A percentile compares a stretch with the other conserved stretches of the same genome.
These are phyloP conservation scores for Dovyalis caffra DNA, from an alignment of 345 rosid species.

Conservation along the genomic window DNA sequence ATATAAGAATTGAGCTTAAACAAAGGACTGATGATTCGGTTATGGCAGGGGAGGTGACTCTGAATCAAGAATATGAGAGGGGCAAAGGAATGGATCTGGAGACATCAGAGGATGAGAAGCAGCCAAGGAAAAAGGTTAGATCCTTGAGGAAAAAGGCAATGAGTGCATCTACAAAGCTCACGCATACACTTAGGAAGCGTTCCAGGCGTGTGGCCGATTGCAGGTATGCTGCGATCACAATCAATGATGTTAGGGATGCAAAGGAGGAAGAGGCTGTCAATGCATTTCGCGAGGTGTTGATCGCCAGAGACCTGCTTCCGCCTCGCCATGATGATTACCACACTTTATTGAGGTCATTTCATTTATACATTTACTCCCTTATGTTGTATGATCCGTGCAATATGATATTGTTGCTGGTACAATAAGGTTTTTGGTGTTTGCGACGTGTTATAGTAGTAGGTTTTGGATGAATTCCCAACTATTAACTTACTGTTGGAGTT, in stretches of 20 bases:
- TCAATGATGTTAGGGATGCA: conserved; percentile 78
- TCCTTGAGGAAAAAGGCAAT: conserved; percentile 72
- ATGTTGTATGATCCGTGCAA: no score
- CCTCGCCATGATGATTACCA: conserved; percentile 80
- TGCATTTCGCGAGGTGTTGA: conserved; percentile 64
- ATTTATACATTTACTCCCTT: no score
- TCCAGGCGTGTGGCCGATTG: conserved; percentile 62
- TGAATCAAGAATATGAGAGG: conserved; percentile 42
- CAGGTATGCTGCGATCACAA: conserved; percentile 46
- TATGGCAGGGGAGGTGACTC: conserved; percentile 39
- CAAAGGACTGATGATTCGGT: no score
- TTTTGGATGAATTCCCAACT: no score
- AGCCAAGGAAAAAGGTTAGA: conserved; percentile 47
- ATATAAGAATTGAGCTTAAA: no score
- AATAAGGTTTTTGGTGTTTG: no score
- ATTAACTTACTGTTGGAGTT: no score
- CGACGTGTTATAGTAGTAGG: no score
- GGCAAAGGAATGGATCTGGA: conserved; percentile 48
- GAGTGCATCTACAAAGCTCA: conserved; percentile 68
- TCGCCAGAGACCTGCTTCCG: conserved; percentile 64
- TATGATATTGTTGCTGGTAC: no score
- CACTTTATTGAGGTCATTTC: conserved; percentile 73
- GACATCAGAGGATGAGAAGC: conserved; percentile 61
- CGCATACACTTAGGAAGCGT: conserved; percentile 70
- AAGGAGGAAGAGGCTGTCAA: conserved; percentile 72